Conservation (phyloP, 176 grass and related monocot species). For the Calamus simplicifolius region DNA sequence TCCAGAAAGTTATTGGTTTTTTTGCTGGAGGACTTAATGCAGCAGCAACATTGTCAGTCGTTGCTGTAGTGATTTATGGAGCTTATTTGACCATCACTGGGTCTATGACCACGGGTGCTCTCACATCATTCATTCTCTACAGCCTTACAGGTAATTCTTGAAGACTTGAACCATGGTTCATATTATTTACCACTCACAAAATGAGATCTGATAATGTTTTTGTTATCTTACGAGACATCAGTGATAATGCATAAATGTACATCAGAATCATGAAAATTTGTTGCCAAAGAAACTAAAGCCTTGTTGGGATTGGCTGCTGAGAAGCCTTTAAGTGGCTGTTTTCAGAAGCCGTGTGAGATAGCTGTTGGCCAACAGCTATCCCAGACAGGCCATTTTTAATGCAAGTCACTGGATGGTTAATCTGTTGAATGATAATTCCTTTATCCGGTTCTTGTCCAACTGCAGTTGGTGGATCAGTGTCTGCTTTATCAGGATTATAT, state of each 20-base stretch:
- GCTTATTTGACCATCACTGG: conserved; percentile 92
- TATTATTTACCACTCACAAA: too few species aligned
- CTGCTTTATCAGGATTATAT: conserved; percentile 81
- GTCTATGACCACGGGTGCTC: conserved; percentile 90
- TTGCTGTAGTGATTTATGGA: conserved; percentile 86
- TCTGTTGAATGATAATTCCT: not conserved
- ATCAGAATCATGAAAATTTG: too few species aligned
- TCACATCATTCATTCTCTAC: conserved; percentile 96
- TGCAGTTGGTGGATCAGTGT: conserved; percentile 86
- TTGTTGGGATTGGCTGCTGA: too few species aligned
- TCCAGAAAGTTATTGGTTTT: conserved; percentile 75
- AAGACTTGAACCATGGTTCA: too few species aligned
- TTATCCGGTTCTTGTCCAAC: not conserved
- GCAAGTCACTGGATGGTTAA: not conserved
- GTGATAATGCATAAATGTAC: too few species aligned
- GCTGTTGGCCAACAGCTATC: too few species aligned
- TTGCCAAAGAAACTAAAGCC: too few species aligned
- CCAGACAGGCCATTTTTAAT: too few species aligned
- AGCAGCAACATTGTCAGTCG: conserved; percentile 76
- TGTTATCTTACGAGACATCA: too few species aligned
- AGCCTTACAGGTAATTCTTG: conserved; percentile 75
- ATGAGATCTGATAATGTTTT: too few species aligned
- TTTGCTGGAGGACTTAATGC: conserved; percentile 95
- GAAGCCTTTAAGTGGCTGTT: too few species aligned
- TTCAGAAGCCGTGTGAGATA: too few species aligned